Conservation (phyloP, 257 asterid species). For the Plantago ovata region DNA sequence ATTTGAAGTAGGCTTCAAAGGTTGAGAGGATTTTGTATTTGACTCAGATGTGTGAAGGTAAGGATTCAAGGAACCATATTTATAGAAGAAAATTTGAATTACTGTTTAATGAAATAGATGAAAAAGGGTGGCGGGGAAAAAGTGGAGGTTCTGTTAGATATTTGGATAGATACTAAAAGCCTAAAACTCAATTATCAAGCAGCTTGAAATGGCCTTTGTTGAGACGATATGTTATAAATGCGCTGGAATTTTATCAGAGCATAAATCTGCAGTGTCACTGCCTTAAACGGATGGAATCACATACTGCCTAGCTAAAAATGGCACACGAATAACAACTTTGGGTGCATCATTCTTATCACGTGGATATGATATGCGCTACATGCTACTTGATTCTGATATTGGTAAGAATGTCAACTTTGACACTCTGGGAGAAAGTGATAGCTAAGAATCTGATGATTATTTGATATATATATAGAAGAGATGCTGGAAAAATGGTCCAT, state of each 20-base stretch:
- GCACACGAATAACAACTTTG: not conserved
- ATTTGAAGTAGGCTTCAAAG: not conserved
- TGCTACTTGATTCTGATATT: not conserved
- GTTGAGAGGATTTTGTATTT: not conserved
- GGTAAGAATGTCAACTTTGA: not conserved
- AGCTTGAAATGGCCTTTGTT: constrained; percentile 15
- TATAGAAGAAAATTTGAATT: constrained; percentile 16
- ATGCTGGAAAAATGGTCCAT: no score
- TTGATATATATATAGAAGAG: no score
- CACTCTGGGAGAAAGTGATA: not conserved
- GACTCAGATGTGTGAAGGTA: constrained; percentile 8
- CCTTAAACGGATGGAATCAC: no score
- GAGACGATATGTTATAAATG: constrained; percentile 2
- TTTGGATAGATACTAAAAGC: constrained; percentile 33
- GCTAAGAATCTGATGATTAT: no score
- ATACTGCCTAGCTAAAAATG: no score
- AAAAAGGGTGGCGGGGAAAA: not conserved
- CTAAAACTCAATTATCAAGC: constrained; percentile 20
- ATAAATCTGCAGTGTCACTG: no score
- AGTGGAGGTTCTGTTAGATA: constrained; percentile 40
- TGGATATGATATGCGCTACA: not conserved
- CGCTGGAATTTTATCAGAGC: constrained; percentile 15
- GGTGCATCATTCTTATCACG: not conserved
- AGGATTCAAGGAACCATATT: constrained; percentile 10
- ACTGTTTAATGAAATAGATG: constrained; percentile 5